Conservation (phyloP, 2,329 filamentous ascomycete genomes). For the Chaetomiaceae sp. region DNA sequence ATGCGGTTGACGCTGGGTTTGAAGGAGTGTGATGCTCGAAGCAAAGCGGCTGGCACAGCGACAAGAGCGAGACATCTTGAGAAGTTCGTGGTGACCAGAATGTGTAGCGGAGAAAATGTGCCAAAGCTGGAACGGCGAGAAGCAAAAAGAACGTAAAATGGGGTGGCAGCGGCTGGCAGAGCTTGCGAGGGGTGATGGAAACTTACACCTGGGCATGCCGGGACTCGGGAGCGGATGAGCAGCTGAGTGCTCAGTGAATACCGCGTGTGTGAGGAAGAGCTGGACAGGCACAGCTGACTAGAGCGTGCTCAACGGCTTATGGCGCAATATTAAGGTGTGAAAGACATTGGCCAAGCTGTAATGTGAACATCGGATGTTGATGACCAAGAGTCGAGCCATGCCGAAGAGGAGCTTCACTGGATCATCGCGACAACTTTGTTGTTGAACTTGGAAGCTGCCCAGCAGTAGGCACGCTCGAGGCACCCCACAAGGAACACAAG, state of each 20-base stretch:
- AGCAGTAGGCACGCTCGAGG: not conserved
- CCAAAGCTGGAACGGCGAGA: not conserved
- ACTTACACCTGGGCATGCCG: slow-evolving; percentile 22
- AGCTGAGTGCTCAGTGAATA: not conserved
- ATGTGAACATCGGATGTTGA: not conserved
- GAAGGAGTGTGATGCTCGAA: not conserved
- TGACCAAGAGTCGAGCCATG: not conserved
- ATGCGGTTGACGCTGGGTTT: not conserved
- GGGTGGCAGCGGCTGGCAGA: not conserved
- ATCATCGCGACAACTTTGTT: no score
- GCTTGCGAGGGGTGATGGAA: not conserved
- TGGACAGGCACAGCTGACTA: not conserved
- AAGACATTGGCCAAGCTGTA: slow-evolving; percentile 12
- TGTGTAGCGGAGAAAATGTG: not conserved
- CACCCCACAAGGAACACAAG: no score
- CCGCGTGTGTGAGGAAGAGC: not conserved
- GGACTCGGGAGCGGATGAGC: not conserved
- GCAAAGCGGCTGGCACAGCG: not conserved
- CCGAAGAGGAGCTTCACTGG: no score
- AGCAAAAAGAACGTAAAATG: not conserved
- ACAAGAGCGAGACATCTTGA: not conserved
- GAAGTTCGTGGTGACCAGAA: not conserved
- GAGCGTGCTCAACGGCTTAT: not conserved
- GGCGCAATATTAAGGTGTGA: not conserved
- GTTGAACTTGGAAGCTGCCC: not conserved